A percentile compares a stretch with the other conserved stretches of the same genome.
These are phyloP conservation scores for Phytomonas sp. DNA, from an alignment of 208 protist species.

Conservation along the genomic window DNA sequence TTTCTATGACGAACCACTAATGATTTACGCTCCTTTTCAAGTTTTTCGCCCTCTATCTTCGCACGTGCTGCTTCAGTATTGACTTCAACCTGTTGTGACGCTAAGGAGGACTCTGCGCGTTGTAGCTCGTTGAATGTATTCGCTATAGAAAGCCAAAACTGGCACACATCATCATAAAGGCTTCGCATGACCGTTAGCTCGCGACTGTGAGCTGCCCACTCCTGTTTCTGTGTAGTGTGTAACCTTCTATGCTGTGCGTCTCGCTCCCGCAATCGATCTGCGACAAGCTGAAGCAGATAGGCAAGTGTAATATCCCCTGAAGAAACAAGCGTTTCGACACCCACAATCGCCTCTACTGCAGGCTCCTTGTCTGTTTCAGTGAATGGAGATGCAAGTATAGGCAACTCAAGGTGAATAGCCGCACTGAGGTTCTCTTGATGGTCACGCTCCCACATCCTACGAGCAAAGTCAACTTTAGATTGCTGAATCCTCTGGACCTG, in stretches of 20 bases:
- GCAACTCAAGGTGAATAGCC: background rate
- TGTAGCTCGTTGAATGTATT: background rate
- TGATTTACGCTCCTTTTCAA: background rate
- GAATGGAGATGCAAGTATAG: background rate
- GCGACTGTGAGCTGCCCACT: background rate
- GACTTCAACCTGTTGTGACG: background rate
- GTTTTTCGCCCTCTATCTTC: background rate
- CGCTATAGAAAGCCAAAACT: background rate
- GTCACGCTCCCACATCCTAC: conserved; percentile 11
- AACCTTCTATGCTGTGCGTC: background rate
- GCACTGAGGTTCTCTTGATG: conserved; percentile 7
- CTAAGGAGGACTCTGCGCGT: background rate
- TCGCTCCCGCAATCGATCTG: background rate
- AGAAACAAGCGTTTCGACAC: background rate
- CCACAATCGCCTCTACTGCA: background rate
- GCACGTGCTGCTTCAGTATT: background rate
- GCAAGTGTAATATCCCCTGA: background rate
- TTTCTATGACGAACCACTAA: background rate
- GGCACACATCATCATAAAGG: background rate
- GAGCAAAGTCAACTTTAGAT: conserved; percentile 7
- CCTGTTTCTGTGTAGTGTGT: background rate
- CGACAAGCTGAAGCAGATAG: background rate
- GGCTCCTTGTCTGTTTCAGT: background rate
- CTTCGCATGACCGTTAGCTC: background rate
- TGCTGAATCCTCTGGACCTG: conserved; percentile 8